Conservation (phyloP, 2,329 filamentous ascomycete species). For the Fusarium solani-melongenae region DNA sequence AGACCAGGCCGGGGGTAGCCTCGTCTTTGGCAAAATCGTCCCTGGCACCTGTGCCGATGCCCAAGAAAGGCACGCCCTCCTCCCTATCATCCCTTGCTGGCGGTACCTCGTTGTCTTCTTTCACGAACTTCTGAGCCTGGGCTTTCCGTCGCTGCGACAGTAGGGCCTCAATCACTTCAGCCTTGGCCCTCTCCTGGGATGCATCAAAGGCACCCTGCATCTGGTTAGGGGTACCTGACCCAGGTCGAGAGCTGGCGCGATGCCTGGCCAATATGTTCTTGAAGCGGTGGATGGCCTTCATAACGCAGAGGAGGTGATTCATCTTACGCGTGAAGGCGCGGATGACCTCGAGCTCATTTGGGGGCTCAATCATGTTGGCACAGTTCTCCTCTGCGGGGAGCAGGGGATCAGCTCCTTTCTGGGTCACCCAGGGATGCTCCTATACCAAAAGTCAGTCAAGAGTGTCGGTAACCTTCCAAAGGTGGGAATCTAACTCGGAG, state of each 20-base stretch:
- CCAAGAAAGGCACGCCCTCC: conserved; percentile 74
- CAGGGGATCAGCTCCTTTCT: conserved; percentile 78
- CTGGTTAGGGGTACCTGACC: conserved; percentile 15
- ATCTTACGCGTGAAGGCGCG: conserved; percentile 92
- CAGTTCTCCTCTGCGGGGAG: conserved; percentile 89
- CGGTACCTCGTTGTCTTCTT: conserved; percentile 56
- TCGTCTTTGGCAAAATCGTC: conserved; percentile 57
- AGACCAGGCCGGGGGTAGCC: conserved; percentile 66
- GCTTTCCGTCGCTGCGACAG: conserved; percentile 60
- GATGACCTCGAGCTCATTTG: conserved; percentile 90
- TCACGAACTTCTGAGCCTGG: conserved; percentile 41
- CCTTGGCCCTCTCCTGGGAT: conserved; percentile 51
- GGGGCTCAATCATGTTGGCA: conserved; percentile 79
- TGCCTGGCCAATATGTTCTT: conserved; percentile 72
- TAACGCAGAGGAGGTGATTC: conserved; percentile 85
- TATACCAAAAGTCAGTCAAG: conserved; percentile 52
- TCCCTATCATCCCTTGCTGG: conserved; percentile 70
- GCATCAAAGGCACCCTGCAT: conserved; percentile 30
- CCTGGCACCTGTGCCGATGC: conserved; percentile 76
- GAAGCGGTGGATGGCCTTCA: conserved; percentile 92
- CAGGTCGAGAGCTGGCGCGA: conserved; percentile 23
- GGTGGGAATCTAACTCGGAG: conserved; percentile 73
- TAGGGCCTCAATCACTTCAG: conserved; percentile 62
- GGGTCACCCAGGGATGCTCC: conserved; percentile 95
- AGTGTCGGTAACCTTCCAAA: background rate